Evolutionary conservation across 2,329 filamentous ascomycete species (phyloP), one percentile per base, ranked within the genome.

Genomic region (Trichophyton equinum): DNA sequence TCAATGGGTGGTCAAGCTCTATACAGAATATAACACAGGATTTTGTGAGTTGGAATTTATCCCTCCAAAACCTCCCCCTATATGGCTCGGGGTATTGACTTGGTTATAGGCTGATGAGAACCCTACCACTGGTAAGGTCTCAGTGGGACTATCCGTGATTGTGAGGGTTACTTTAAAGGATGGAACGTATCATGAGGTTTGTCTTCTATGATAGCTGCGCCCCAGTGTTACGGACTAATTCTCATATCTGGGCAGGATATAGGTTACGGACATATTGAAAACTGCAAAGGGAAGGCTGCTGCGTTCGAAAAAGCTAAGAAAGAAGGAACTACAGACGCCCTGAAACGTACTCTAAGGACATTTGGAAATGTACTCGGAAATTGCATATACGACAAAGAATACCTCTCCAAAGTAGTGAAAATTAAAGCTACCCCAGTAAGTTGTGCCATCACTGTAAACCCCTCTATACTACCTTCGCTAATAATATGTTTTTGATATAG

Each of bases 301-400:
- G 94, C 92, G 0, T 99, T 97, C 69, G 94, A 99, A 73, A 99
- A 99, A 75, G 91, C 94, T 0, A 99, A 97, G 78, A 99, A 99
- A 73, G 91, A 97, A 77, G 95, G 90, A 6, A 95, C 91, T 2
- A 97, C 95, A 8, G 94, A 99, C 75, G 94, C 85, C 1, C 72
- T 99, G 70, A 99, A 99, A 75, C 82, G 94, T 66, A 85, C 94
- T 1, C 72, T 99, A 68, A 82, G 92, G 62, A 96, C 85, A 65
- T 99, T 99, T 74, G 94, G 94, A 62, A 97, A 97, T 68, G 87
- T 97, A 15, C 79, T 99, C 60, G 94, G 94, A n/a, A 99, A 97
- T 71, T 99, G 94, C 78, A 85, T 99, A 62, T 97, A 99, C 75
- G 94, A 99, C 76, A 95, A 96, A 74, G 86, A 92, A 63, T 99